Conservation (phyloP, 306 rosid genomes). For the Cucurbita ficifolia region DNA sequence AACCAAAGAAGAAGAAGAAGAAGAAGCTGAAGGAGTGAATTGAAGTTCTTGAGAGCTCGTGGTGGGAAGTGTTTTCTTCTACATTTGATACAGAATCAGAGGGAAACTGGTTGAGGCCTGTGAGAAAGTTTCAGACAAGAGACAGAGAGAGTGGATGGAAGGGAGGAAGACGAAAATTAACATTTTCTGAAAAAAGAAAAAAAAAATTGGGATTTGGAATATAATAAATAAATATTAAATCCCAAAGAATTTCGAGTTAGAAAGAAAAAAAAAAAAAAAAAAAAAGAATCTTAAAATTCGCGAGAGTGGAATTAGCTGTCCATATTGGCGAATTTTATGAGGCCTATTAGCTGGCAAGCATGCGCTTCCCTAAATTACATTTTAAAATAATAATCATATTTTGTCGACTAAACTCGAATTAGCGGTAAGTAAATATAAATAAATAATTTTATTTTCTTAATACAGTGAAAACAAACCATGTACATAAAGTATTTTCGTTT, state of each 20-base stretch:
- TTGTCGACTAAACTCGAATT: no score
- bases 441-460: no score
- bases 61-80: conserved; percentile 3
- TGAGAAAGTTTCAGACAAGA: not conserved
- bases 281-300: not conserved
- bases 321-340: conserved; percentile 53
- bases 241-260: not conserved
- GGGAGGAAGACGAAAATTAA: not conserved
- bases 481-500: no score
- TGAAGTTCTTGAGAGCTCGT: not conserved
- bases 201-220: not conserved
- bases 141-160: not conserved
- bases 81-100: conserved; percentile 31
- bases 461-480: no score
- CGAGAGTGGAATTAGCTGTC: conserved; percentile 41
- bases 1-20: not conserved
- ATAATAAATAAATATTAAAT: no score
- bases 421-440: no score
- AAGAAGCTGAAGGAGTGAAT: not conserved
- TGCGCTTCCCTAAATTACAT: conserved; percentile 18
- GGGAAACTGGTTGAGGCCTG: conserved; percentile 1
- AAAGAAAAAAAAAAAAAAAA: not conserved
- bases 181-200: not conserved
- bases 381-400: no score
- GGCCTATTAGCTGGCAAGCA: conserved; percentile 71